Evolutionary conservation across 805 yeast species (phyloP).

Genomic region (Lipomyces yamadae): DNA sequence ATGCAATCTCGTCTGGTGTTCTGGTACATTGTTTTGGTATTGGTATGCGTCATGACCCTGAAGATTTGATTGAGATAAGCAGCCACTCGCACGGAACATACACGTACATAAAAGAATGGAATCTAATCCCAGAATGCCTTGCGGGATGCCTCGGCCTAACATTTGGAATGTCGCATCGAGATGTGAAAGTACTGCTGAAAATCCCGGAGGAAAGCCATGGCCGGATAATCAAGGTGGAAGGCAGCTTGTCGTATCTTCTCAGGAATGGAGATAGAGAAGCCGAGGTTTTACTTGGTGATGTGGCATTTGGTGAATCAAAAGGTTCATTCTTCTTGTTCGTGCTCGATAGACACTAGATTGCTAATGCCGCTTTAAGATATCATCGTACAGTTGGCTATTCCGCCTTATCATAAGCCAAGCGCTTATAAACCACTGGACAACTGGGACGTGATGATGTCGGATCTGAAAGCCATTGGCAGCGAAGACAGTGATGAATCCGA

Average conservation of each 20-base stretch:
- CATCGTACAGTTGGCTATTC: constrained; percentile 25
- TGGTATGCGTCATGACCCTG: constrained; percentile 35
- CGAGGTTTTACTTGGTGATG: constrained; percentile 25
- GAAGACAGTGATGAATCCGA: constrained; percentile 5
- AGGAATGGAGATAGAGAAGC: constrained; percentile 26
- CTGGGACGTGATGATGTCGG: constrained; percentile 28
- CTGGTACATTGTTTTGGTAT: constrained; percentile 40
- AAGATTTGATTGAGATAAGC: constrained; percentile 28
- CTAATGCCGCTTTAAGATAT: constrained; percentile 6
- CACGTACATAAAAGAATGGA: constrained; percentile 38
- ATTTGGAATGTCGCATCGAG: constrained; percentile 28
- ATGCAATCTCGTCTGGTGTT: constrained; percentile 10
- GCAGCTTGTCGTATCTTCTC: constrained; percentile 18
- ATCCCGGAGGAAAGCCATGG: constrained; percentile 27
- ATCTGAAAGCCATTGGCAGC: constrained; percentile 14
- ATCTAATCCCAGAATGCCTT: constrained; percentile 23
- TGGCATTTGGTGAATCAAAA: constrained; percentile 28
- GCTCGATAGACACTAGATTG: background rate
- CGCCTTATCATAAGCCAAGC: constrained; percentile 11
- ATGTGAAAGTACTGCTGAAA: constrained; percentile 25
- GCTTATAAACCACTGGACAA: constrained; percentile 15
- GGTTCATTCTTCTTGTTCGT: constrained; percentile 3
- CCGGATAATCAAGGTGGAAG: constrained; percentile 26
- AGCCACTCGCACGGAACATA: constrained; percentile 37
- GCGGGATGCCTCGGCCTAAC: constrained; percentile 34